A percentile compares a stretch with the other conserved stretches of the same genome.
These are phyloP conservation scores for Colletotrichum sp. DNA, from an alignment of 2,329 filamentous ascomycete genomes.

Conservation along the genomic window DNA sequence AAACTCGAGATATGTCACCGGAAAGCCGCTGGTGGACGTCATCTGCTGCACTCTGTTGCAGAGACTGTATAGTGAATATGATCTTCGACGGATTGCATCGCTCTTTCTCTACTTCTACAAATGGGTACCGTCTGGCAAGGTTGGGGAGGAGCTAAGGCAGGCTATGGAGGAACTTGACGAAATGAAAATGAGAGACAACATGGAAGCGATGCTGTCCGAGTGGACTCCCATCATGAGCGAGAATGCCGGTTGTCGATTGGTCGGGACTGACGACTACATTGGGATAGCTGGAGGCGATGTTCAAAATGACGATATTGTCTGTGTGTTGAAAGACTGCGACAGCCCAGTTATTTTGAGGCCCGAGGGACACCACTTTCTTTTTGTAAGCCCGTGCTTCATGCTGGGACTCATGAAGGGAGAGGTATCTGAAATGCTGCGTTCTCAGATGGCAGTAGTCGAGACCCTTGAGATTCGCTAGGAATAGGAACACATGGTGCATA, in stretches of 20 bases:
- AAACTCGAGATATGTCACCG: neutral
- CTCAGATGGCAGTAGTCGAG: neutral
- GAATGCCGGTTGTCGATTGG: neutral
- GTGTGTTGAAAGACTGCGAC: neutral
- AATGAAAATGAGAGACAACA: neutral
- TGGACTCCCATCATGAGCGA: neutral
- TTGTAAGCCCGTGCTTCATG: neutral
- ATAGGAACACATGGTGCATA: neutral
- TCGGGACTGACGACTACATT: neutral
- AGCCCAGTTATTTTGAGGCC: neutral
- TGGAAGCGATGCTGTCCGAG: neutral
- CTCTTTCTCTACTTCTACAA: neutral
- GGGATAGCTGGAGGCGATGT: neutral
- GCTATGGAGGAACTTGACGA: neutral
- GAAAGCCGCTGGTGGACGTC: neutral
- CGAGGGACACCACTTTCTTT: neutral
- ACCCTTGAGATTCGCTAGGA: neutral
- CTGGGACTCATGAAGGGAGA: neutral
- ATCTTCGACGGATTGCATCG: neutral
- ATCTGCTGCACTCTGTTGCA: neutral
- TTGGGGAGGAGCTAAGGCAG: neutral
- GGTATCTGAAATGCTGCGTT: neutral
- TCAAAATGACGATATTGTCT: neutral
- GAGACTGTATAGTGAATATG: neutral
- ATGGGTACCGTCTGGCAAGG: neutral